Evolutionary conservation across 768 basidiomycete species (phyloP), one percentile per base, ranked within the genome.

Genomic region (Lactifluus volemus): DNA sequence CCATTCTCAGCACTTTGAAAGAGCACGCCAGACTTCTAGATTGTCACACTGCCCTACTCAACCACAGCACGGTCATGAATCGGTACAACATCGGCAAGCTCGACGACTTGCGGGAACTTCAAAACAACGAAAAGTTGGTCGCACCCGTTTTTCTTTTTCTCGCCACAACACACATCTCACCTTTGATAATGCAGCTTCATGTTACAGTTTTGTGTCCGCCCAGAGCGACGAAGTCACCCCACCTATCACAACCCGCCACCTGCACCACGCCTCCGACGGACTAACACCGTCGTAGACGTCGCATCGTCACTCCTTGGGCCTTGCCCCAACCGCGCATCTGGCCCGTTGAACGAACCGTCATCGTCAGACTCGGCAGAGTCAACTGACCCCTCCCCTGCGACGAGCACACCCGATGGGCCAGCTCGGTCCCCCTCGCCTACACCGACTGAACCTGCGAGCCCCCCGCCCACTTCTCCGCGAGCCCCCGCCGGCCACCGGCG

Each of bases 71-170:
- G 3, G 6, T n/a, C 7, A 62, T 62, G 56, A 53, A 48, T 51
- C 50, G 56, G 10, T 62, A 62, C 52, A 62, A 62, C 12, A 51
- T 62, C 39, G 61, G 61, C 44, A 62, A 62, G 51, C 44, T 57
- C 45, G 61, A 62, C 30, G 61, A 62, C 3, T 25, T 58, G 19
- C 61, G 56, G 21, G 61, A 62, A 12, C 51, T 62, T 34, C 61
- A 62, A 29, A 42, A 8, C n/a, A 58, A 39, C 51, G 39, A 29
- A 36, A 62, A 62, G 61, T 58, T 32, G 49, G 51, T 58, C n/a
- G 3, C 6, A 15, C 11, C 32, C 32, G 32, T 34, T 34, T 38
- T 38, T 38, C 10, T 8, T n/a, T 36, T 34, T 12, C 2, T 17
- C n/a, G 21, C 36, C 5, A 49, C 14, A 38, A 38, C 9, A 2